Conservation (phyloP, 2,329 filamentous ascomycete species). For the Dactylellina leptospora region DNA sequence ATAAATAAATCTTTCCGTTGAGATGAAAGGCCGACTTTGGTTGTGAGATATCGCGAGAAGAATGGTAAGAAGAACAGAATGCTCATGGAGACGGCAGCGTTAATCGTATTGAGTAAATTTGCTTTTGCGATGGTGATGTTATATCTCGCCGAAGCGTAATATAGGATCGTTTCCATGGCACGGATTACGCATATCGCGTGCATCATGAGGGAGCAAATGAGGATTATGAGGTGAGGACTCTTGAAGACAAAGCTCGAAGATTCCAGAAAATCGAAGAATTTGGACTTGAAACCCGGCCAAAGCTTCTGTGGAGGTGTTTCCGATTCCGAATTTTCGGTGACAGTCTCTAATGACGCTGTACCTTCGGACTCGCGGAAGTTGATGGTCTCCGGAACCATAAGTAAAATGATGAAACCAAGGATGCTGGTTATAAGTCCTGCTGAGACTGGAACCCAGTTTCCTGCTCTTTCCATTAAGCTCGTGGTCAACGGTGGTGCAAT, state of each 20-base stretch:
- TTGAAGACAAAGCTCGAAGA: constrained; percentile 47
- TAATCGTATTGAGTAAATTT: constrained; percentile 42
- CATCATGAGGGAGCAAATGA: constrained; percentile 49
- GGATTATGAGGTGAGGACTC: constrained; percentile 47
- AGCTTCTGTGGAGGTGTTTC: background rate
- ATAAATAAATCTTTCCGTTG: constrained; percentile 48
- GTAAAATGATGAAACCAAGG: constrained; percentile 6
- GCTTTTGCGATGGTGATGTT: constrained; percentile 39
- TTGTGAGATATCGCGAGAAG: constrained; percentile 27
- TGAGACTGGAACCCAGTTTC: constrained; percentile 19
- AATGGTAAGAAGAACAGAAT: constrained; percentile 35
- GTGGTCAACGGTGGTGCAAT: constrained; percentile 23
- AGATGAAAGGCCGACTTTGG: constrained; percentile 24
- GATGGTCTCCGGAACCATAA: constrained; percentile 30
- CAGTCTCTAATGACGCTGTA: background rate
- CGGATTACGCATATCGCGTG: constrained; percentile 18
- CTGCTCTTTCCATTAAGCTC: constrained; percentile 25
- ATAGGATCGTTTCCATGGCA: constrained; percentile 36
- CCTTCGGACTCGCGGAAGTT: constrained; percentile 1
- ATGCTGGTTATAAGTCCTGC: constrained; percentile 7
- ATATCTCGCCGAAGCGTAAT: constrained; percentile 42
- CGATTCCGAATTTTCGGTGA: background rate
- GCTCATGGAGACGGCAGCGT: constrained; percentile 37
- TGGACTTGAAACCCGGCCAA: constrained; percentile 4
- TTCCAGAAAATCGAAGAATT: constrained; percentile 25